phyloP scores from a whole-genome alignment of 1,139 yeast species.

The Kodamaea sp. region DNA sequence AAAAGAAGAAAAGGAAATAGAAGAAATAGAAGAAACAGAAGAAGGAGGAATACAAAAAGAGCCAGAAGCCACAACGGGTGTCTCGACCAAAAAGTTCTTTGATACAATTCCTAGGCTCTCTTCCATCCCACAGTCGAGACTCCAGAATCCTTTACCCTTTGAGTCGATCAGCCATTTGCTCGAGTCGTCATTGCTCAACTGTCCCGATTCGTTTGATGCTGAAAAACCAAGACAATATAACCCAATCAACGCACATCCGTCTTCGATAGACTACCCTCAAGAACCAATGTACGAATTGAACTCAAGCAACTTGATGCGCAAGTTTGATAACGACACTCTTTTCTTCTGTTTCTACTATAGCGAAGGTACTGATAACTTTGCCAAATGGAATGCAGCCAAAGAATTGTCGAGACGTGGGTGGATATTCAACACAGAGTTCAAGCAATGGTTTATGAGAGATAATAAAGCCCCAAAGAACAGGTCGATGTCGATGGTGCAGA shows the following conservation, averaged over 20 bases:
- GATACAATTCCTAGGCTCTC: slow-evolving; percentile 32
- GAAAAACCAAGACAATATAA: slow-evolving; percentile 80
- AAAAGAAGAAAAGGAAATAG: slow-evolving; percentile 1
- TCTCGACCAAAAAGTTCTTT: slow-evolving; percentile 16
- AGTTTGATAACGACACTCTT: slow-evolving; percentile 82
- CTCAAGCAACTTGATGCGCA: slow-evolving; percentile 53
- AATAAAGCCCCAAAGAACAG: slow-evolving; percentile 41
- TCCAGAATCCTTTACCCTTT: slow-evolving; percentile 52
- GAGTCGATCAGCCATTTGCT: slow-evolving; percentile 54
- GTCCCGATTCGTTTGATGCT: slow-evolving; percentile 92
- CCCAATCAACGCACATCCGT: slow-evolving; percentile 84
- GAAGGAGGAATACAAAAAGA: not conserved
- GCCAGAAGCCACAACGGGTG: slow-evolving; percentile 17
- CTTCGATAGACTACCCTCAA: slow-evolving; percentile 87
- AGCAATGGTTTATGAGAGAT: slow-evolving; percentile 78
- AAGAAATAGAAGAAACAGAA: slow-evolving; percentile 1
- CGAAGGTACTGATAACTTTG: slow-evolving; percentile 42
- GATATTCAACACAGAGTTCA: slow-evolving; percentile 72
- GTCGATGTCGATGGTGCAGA: slow-evolving; percentile 34
- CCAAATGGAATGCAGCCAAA: slow-evolving; percentile 73
- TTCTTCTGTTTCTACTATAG: slow-evolving; percentile 88
- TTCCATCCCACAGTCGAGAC: slow-evolving; percentile 32
- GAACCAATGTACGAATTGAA: slow-evolving; percentile 70
- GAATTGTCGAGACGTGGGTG: slow-evolving; percentile 83
- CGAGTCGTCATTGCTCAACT: slow-evolving; percentile 75